These are phyloP conservation scores for Ceratocystis alfenasii DNA, from an alignment of 2,329 filamentous ascomycete species.

Conservation along the genomic window DNA sequence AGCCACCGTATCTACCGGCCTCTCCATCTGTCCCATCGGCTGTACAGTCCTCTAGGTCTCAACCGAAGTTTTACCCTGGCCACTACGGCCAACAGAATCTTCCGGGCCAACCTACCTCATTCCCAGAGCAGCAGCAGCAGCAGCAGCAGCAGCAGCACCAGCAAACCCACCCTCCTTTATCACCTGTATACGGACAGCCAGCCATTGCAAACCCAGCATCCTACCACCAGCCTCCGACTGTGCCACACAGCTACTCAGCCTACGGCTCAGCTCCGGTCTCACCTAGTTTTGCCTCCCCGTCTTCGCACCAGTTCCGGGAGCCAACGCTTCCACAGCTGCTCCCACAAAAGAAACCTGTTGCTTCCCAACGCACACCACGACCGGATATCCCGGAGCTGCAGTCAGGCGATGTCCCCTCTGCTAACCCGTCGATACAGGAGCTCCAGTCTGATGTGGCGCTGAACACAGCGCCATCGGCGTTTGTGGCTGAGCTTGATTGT, in stretches of 20 bases:
- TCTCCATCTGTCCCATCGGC: background rate
- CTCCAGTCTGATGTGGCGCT: conserved; percentile 9
- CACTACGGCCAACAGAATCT: conserved; percentile 11
- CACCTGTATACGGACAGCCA: background rate
- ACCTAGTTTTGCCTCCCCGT: background rate
- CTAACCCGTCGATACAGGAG: background rate
- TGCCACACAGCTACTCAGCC: background rate
- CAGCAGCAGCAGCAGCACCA: background rate
- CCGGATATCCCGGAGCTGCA: conserved; percentile 12
- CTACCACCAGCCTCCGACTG: background rate
- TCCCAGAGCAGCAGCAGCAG: conserved; percentile 5
- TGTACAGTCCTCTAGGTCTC: background rate
- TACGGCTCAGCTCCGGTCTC: background rate
- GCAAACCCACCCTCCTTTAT: background rate
- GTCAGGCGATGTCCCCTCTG: background rate
- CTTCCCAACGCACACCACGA: background rate
- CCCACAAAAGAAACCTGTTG: background rate
- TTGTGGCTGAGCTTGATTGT: conserved; percentile 20
- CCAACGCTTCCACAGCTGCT: conserved; percentile 13
- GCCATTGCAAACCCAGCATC: background rate
- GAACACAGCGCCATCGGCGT: background rate
- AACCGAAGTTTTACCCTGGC: conserved; percentile 12
- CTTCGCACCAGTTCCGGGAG: background rate
- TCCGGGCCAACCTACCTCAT: conserved; percentile 1
- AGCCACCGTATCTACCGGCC: background rate